Evolutionary conservation across 1,284 basidiomycete genomes (phyloP).

Genomic region (Heterobasidion irregulare): DNA sequence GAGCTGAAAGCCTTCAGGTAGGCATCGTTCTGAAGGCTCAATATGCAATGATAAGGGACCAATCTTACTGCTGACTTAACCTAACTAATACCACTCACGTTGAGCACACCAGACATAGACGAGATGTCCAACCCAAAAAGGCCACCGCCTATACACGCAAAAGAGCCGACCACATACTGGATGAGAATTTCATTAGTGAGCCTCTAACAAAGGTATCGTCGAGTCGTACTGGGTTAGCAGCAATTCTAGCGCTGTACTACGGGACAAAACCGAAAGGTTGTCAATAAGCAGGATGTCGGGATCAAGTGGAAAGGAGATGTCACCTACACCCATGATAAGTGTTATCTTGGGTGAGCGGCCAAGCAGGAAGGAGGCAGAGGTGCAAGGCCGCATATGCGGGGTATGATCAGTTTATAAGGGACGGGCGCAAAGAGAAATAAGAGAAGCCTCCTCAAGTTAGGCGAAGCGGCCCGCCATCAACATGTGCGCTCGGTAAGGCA

Average conservation of each 20-base stretch:
- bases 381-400: too few relatives aligned
- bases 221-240: constrained; percentile 25
- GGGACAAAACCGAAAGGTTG: background rate
- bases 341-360: too few relatives aligned
- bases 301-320: background rate
- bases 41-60: background rate
- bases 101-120: constrained; percentile 75
- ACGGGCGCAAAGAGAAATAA: too few relatives aligned
- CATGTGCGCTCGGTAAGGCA: too few relatives aligned
- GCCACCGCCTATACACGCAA: constrained; percentile 75
- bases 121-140: constrained; percentile 76
- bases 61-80: background rate
- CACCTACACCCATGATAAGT: background rate
- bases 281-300: background rate
- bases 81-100: constrained; percentile 28
- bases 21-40: constrained; percentile 38
- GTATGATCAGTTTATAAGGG: too few relatives aligned
- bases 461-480: too few relatives aligned
- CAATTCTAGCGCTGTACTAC: constrained; percentile 30
- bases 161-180: constrained; percentile 61
- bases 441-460: too few relatives aligned
- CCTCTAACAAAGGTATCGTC: background rate
- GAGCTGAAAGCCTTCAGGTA: constrained; percentile 43
- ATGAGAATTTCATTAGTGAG: background rate
- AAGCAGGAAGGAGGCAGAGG: too few relatives aligned